phyloP scores from a whole-genome alignment of 352 stramenopile species.

The Globisporangium polare region DNA sequence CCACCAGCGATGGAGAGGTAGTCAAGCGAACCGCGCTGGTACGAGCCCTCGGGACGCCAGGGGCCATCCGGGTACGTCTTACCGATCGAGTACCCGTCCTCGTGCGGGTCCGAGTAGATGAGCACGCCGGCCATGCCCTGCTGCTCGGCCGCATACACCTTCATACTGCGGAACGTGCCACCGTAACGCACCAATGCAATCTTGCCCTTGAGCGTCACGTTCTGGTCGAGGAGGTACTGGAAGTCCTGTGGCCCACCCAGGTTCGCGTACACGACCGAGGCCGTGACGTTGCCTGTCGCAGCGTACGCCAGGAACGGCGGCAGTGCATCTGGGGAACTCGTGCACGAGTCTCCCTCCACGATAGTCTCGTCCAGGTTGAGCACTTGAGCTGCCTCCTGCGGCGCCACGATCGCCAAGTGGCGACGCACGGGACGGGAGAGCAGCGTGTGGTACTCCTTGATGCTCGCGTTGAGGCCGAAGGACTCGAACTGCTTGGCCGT shows the following conservation, averaged over 20 bases:
- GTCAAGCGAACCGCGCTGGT: slow-evolving; percentile 85
- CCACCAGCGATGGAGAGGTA: slow-evolving; percentile 75
- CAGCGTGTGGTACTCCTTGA: slow-evolving; percentile 65
- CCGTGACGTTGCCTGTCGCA: slow-evolving; percentile 67
- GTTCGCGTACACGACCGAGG: slow-evolving; percentile 85
- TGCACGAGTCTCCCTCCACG: slow-evolving; percentile 65
- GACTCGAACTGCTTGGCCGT: slow-evolving; percentile 51
- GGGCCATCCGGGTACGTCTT: slow-evolving; percentile 74
- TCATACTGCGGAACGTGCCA: slow-evolving; percentile 62
- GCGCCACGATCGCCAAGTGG: slow-evolving; percentile 41
- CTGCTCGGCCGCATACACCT: slow-evolving; percentile 82
- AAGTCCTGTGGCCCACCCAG: slow-evolving; percentile 83
- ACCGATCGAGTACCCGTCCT: slow-evolving; percentile 75
- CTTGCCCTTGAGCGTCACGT: slow-evolving; percentile 70
- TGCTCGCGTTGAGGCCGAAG: slow-evolving; percentile 60
- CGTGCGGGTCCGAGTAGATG: slow-evolving; percentile 87
- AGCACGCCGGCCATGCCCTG: slow-evolving; percentile 72
- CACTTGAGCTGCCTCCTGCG: slow-evolving; percentile 21
- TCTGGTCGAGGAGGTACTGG: slow-evolving; percentile 55
- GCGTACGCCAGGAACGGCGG: slow-evolving; percentile 84
- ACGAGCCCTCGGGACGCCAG: slow-evolving; percentile 69
- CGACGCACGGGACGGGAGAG: slow-evolving; percentile 58
- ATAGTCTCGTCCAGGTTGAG: slow-evolving; percentile 57
- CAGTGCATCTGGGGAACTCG: slow-evolving; percentile 43
- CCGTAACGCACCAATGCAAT: slow-evolving; percentile 88